Evolutionary conservation across 129 eudicot species (phyloP).

Genomic region (Chrysanthemum makinoi): DNA sequence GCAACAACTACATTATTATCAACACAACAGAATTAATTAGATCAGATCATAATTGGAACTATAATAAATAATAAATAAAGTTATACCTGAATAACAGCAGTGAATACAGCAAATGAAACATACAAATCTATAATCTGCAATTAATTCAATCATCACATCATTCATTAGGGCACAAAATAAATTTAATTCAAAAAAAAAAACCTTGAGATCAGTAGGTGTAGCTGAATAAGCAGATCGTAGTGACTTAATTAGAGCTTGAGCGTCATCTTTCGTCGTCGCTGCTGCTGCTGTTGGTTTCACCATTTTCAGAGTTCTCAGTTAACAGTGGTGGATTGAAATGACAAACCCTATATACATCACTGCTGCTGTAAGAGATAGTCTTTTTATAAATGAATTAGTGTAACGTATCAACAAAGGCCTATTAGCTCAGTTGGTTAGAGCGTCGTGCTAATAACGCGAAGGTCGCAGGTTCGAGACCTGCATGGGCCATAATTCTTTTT

Average conservation of each 20-base stretch:
- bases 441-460: slow-evolving; percentile 97
- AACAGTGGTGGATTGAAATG: too few species aligned
- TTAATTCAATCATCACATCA: too few species aligned
- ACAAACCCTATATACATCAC: too few species aligned
- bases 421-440: slow-evolving; percentile 97
- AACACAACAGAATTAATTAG: too few species aligned
- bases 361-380: too few species aligned
- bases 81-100: slow-evolving; percentile 84
- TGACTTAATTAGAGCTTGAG: slow-evolving; percentile 78
- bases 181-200: neutral
- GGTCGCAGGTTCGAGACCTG: slow-evolving; percentile 99
- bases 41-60: too few species aligned
- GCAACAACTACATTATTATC: too few species aligned
- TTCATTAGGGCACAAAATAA: neutral
- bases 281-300: slow-evolving; percentile 23
- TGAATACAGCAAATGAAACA: slow-evolving; percentile 69
- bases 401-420: slow-evolving; percentile 28
- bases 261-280: slow-evolving; percentile 71
- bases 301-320: too few species aligned
- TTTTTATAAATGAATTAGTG: too few species aligned
- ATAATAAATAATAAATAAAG: neutral
- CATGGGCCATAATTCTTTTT: slow-evolving; percentile 54
- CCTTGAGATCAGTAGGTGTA: slow-evolving; percentile 87
- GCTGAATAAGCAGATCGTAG: slow-evolving; percentile 86
- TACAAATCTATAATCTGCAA: slow-evolving; percentile 90